Percentiles rank a stretch among this genome's conserved stretches.
Conservation (phyloP, 257 asterid genomes). For the Mitragyna speciosa region DNA sequence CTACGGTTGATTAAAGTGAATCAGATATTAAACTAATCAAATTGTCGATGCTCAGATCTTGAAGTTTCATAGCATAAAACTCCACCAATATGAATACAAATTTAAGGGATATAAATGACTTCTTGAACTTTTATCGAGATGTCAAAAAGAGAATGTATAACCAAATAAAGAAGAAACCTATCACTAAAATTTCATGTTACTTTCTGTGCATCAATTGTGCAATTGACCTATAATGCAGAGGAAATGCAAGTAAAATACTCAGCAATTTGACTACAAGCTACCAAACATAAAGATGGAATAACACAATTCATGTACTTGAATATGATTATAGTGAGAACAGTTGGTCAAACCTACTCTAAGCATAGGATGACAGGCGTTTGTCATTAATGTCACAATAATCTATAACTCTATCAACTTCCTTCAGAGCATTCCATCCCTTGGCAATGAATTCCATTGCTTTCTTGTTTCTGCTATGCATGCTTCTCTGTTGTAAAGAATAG, state of each 20-base stretch:
- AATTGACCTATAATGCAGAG: neutral
- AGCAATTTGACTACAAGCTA: neutral
- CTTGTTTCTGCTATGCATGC: slow-evolving; percentile 84
- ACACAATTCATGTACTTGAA: neutral
- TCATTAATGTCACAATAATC: slow-evolving; percentile 81
- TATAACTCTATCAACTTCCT: slow-evolving; percentile 92
- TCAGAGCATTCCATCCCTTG: slow-evolving; percentile 79
- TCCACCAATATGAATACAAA: neutral
- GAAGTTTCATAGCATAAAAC: neutral
- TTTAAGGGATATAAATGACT: neutral
- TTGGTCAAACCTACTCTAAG: slow-evolving; percentile 53
- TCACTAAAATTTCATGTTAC: neutral
- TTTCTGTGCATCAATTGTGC: neutral
- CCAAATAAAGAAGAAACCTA: neutral
- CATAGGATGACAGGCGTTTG: slow-evolving; percentile 68
- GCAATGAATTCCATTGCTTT: slow-evolving; percentile 85
- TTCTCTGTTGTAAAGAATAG: slow-evolving; percentile 48
- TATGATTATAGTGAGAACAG: neutral
- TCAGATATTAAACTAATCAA: neutral
- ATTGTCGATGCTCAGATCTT: neutral
- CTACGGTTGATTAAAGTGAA: neutral
- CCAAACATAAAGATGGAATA: neutral
- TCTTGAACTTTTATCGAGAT: neutral
- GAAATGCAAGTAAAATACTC: neutral
- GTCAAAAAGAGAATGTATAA: neutral